Percentiles rank a stretch among this genome's conserved stretches.
These are phyloP conservation scores for Cystobasidium tubakii DNA, from an alignment of 768 basidiomycete species.

Conservation along the genomic window DNA sequence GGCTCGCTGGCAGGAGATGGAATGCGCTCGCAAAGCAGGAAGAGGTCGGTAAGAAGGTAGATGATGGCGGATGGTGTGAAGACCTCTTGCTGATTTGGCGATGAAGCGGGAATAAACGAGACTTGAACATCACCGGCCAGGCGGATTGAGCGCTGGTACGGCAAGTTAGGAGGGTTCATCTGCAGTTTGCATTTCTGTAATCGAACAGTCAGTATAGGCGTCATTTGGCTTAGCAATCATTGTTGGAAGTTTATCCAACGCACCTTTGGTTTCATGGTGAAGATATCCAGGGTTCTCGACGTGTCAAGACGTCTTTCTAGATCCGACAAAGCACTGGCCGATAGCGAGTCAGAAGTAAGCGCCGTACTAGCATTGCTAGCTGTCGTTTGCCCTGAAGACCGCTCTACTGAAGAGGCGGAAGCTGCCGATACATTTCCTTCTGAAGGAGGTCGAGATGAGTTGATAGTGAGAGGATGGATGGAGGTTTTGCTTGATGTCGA, in stretches of 20 bases:
- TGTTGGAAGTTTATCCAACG: constrained; percentile 28
- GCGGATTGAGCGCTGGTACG: constrained; percentile 71
- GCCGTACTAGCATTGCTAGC: constrained; percentile 22
- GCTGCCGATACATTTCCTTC: constrained; percentile 11
- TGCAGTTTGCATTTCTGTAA: constrained; percentile 78
- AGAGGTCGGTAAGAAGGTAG: constrained; percentile 84
- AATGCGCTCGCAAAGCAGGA: constrained; percentile 84
- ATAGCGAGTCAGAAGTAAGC: constrained; percentile 5
- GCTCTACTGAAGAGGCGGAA: constrained; percentile 8
- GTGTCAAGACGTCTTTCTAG: constrained; percentile 75
- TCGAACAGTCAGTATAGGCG: constrained; percentile 7
- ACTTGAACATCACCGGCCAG: constrained; percentile 66
- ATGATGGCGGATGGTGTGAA: constrained; percentile 72
- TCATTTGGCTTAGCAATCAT: constrained; percentile 3
- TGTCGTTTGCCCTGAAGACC: constrained; percentile 27
- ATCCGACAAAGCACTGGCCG: constrained; percentile 54
- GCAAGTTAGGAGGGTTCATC: constrained; percentile 71
- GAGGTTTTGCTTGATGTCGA: background rate
- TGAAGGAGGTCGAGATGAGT: background rate
- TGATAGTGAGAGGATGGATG: background rate
- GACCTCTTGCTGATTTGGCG: constrained; percentile 63
- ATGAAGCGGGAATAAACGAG: constrained; percentile 64
- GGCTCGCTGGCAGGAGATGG: constrained; percentile 57
- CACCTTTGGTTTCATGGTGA: constrained; percentile 90
- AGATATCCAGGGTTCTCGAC: constrained; percentile 78